Evolutionary conservation across 2,329 filamentous ascomycete species (phyloP).

Genomic region (Botryosphaeria agaves): DNA sequence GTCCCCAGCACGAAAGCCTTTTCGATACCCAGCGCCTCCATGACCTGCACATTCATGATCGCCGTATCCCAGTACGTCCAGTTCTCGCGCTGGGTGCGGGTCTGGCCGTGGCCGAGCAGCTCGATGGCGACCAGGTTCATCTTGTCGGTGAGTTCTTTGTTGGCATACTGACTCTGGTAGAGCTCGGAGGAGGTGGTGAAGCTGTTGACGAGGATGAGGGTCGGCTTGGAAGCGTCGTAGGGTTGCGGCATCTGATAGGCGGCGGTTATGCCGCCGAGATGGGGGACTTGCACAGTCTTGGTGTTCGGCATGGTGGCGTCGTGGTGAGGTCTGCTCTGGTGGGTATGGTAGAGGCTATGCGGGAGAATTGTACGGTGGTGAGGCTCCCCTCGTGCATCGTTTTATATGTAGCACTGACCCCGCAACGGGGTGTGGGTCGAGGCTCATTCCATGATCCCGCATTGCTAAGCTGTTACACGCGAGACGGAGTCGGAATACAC

Average conservation of each 20-base stretch:
- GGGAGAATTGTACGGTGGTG: too few species aligned
- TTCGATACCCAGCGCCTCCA: slow-evolving; percentile 21
- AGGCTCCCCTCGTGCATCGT: too few species aligned
- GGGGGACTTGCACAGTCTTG: slow-evolving; percentile 26
- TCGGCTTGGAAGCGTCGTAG: slow-evolving; percentile 26
- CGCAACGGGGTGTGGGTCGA: too few species aligned
- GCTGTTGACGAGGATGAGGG: slow-evolving; percentile 32
- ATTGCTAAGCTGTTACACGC: too few species aligned
- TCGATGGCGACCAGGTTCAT: slow-evolving; percentile 37
- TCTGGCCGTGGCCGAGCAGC: slow-evolving; percentile 34
- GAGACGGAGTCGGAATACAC: too few species aligned
- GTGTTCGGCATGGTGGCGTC: slow-evolving; percentile 14
- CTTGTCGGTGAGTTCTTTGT: slow-evolving; percentile 11
- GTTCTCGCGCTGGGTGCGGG: slow-evolving; percentile 23
- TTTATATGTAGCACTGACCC: too few species aligned
- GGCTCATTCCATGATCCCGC: too few species aligned
- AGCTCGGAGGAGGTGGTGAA: slow-evolving; percentile 32
- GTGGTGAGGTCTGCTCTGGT: too few species aligned
- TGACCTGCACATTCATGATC: slow-evolving; percentile 24
- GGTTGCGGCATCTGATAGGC: slow-evolving; percentile 25
- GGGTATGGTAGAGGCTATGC: too few species aligned
- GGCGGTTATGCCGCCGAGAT: slow-evolving; percentile 31
- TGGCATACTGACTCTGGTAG: slow-evolving; percentile 12
- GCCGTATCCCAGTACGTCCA: slow-evolving; percentile 40
- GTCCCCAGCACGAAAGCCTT: slow-evolving; percentile 32